Evolutionary conservation across 805 yeast species (phyloP).

Genomic region (Wickerhamomyces hampshirensis): DNA sequence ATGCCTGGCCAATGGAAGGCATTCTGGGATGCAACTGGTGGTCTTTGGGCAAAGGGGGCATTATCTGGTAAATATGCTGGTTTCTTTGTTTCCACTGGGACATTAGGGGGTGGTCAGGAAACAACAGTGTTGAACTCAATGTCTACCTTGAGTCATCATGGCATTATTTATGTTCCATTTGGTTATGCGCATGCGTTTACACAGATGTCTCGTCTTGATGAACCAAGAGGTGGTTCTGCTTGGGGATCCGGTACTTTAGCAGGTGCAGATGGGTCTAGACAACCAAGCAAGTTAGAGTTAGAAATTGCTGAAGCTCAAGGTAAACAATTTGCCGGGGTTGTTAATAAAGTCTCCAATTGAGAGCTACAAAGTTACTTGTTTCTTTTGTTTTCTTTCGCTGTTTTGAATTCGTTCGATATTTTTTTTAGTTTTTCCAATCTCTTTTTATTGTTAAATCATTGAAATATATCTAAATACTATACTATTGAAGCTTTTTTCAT

Average conservation of each 20-base stretch:
- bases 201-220: constrained; percentile 47
- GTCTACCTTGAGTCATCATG: constrained; percentile 62
- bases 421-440: too few relatives aligned
- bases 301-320: constrained; percentile 65
- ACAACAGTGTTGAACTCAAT: constrained; percentile 51
- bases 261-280: constrained; percentile 66
- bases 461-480: too few relatives aligned
- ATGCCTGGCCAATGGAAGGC: constrained; percentile 69
- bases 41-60: constrained; percentile 64
- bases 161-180: constrained; percentile 66
- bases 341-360: constrained; percentile 4
- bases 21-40: constrained; percentile 72
- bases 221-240: constrained; percentile 72
- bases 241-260: constrained; percentile 84
- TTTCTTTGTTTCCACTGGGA: constrained; percentile 60
- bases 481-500: too few relatives aligned
- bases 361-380: too few relatives aligned
- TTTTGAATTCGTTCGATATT: too few relatives aligned
- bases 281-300: constrained; percentile 55
- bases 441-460: too few relatives aligned
- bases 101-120: constrained; percentile 71
- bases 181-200: constrained; percentile 58
- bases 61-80: constrained; percentile 68
- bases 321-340: constrained; percentile 11
- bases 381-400: neutral